Base-by-base conservation (phyloP, 768 basidiomycete genomes). In the Calocybe gangraenosa region DNA sequence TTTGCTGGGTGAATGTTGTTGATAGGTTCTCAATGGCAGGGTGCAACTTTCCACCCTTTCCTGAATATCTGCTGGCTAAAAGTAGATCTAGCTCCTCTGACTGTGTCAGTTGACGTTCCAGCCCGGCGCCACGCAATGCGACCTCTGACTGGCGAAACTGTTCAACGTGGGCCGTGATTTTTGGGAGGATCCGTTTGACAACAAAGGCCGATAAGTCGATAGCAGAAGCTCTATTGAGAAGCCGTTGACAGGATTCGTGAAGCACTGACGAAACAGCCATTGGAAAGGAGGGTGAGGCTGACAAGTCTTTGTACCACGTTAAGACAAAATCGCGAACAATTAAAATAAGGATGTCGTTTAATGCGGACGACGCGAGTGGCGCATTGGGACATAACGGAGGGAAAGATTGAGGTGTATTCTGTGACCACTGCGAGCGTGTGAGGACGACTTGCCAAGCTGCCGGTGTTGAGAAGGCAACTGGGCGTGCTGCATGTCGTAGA, bases 361-460 rank as follows among this genome's bases (percentile, higher is more conserved):
- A 58, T 14, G 81, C 74, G n/a, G 77, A 68, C 7, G 87, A 90
- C 19, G 89, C 69, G 47, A 78, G 68, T 10, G 80, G 78, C 31
- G 79, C 79, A 19, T 78, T 71, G 21, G 84, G 82, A 53, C 75
- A 75, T 15, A 93, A 64, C 7, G 83, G 78, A 1, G 84, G 74
- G 15, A 86, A 70, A n/a, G 79, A 69, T 56, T 82, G 81, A 0
- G 84, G 80, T 3, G 81, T 67, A 46, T 73, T 79, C 53, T 84
- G 80, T 2, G 88, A 88, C 93, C 92, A 95, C 62, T 87, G 82
- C n/a, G 89, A 89, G 23, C 92, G 81, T 36, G 80, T 92, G 40
- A 89, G 71, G 37, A 91, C 87, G 0, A 85, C 92, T 58, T 93
- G 89, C 93, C 93, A 96, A 23, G 92, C 93, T 46, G 93, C 91